phyloP scores from a whole-genome alignment of 805 yeast species.

The Wickerhamia fluorescens region DNA sequence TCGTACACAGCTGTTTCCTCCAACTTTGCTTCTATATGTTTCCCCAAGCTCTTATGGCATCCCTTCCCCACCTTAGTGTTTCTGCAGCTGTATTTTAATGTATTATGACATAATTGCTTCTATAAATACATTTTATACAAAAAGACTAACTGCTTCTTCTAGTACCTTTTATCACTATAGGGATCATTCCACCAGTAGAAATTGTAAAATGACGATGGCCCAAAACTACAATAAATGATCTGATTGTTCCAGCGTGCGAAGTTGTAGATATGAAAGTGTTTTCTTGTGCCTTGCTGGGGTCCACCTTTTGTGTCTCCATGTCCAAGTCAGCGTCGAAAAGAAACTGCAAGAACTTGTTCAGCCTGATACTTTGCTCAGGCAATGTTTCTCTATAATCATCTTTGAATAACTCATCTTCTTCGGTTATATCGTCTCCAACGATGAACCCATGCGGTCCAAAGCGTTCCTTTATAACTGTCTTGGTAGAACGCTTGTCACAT shows the following conservation, averaged over 20 bases:
- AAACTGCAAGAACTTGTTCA: slow-evolving; percentile 36
- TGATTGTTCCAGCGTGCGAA: slow-evolving; percentile 57
- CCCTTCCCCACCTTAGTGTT: no score
- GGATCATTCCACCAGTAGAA: slow-evolving; percentile 62
- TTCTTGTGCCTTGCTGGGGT: slow-evolving; percentile 15
- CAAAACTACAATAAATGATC: slow-evolving; percentile 42
- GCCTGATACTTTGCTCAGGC: slow-evolving; percentile 43
- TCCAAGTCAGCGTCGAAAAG: slow-evolving; percentile 20
- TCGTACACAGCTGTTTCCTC: no score
- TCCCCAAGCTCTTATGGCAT: no score
- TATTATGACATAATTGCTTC: no score
- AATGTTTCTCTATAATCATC: slow-evolving; percentile 42
- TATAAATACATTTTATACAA: no score
- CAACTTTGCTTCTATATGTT: no score
- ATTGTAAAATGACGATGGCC: slow-evolving; percentile 52
- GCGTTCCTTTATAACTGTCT: slow-evolving; percentile 30
- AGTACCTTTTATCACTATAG: slow-evolving; percentile 46
- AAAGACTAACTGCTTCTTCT: no score
- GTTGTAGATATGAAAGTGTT: slow-evolving; percentile 38
- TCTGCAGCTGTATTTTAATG: no score
- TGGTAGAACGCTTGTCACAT: slow-evolving; percentile 51
- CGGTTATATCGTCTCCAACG: slow-evolving; percentile 38
- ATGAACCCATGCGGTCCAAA: slow-evolving; percentile 35
- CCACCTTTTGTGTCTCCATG: slow-evolving; percentile 7
- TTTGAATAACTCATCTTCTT: slow-evolving; percentile 42